Conservation (phyloP, 192 early-diverging fungal genomes). For the Coemansia sp. region DNA sequence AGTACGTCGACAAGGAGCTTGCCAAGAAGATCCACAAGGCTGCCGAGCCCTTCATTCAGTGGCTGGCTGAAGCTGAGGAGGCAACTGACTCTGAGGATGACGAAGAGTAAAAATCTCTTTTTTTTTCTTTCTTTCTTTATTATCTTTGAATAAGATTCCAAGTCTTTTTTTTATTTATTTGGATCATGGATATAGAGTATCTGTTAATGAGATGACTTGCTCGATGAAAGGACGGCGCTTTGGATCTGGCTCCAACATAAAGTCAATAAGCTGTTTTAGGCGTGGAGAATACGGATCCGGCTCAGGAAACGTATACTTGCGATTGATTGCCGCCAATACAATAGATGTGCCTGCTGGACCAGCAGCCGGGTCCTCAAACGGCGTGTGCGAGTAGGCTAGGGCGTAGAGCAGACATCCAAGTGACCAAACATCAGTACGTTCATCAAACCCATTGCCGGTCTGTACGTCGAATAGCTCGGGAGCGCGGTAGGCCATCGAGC, state of each 20-base stretch:
- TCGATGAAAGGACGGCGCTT: slow-evolving; percentile 63
- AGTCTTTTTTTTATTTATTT: not conserved
- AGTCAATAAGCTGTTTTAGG: slow-evolving; percentile 61
- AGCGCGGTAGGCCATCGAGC: slow-evolving; percentile 77
- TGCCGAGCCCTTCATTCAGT: slow-evolving; percentile 87
- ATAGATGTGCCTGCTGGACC: slow-evolving; percentile 66
- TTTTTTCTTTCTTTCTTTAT: slow-evolving; percentile 11
- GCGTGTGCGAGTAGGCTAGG: slow-evolving; percentile 70
- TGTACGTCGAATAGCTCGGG: slow-evolving; percentile 85
- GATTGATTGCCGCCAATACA: slow-evolving; percentile 73
- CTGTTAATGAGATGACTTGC: slow-evolving; percentile 53
- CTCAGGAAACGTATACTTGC: slow-evolving; percentile 61
- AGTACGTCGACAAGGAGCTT: slow-evolving; percentile 83
- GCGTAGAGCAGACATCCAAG: slow-evolving; percentile 76
- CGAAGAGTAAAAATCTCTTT: not conserved
- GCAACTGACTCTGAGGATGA: slow-evolving; percentile 58
- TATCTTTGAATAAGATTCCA: slow-evolving; percentile 3
- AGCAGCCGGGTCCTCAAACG: slow-evolving; percentile 69
- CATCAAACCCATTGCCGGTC: slow-evolving; percentile 61
- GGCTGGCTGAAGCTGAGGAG: slow-evolving; percentile 86
- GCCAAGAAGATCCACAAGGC: slow-evolving; percentile 83
- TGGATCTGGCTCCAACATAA: slow-evolving; percentile 68
- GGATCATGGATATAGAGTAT: slow-evolving; percentile 25
- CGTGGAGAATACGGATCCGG: slow-evolving; percentile 60
- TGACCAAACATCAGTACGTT: slow-evolving; percentile 80